Conservation (phyloP, 768 basidiomycete species). For the Daedalea quercina region DNA sequence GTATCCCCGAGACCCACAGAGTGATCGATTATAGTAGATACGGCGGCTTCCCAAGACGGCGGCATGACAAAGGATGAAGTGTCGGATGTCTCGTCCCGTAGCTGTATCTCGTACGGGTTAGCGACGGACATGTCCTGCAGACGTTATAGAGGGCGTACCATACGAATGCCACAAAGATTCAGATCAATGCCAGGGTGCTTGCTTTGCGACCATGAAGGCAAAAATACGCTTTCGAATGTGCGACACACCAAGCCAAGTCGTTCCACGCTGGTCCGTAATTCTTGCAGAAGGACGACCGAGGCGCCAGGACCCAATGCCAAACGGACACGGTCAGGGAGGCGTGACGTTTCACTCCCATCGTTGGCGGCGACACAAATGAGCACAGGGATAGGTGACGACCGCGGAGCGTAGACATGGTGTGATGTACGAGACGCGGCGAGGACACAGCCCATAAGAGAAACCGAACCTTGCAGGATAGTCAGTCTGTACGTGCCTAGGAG, state of each 20-base stretch:
- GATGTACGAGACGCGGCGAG: constrained; percentile 32
- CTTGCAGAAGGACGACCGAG: constrained; percentile 50
- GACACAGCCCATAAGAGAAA: constrained; percentile 52
- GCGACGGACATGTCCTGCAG: background rate
- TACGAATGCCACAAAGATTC: constrained; percentile 39
- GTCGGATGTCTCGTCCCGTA: constrained; percentile 14
- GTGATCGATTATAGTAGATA: constrained; percentile 10
- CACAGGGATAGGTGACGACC: constrained; percentile 70
- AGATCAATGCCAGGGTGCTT: constrained; percentile 30
- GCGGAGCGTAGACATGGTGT: constrained; percentile 67
- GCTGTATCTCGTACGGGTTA: background rate
- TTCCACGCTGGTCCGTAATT: constrained; percentile 54
- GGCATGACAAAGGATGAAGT: constrained; percentile 29
- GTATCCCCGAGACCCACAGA: background rate
- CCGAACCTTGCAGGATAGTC: constrained; percentile 52
- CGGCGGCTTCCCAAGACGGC: constrained; percentile 28
- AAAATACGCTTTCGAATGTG: constrained; percentile 58
- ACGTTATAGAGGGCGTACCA: constrained; percentile 31
- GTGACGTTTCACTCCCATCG: background rate
- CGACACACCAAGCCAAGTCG: constrained; percentile 58
- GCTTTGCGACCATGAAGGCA: constrained; percentile 39
- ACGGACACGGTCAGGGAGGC: constrained; percentile 12
- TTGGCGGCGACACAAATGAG: constrained; percentile 26
- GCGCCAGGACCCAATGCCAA: constrained; percentile 10
- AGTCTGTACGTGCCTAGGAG: constrained; percentile 65